Conservation (phyloP, 2,329 filamentous ascomycete genomes). For the Fonsecaea multimorphosa region DNA sequence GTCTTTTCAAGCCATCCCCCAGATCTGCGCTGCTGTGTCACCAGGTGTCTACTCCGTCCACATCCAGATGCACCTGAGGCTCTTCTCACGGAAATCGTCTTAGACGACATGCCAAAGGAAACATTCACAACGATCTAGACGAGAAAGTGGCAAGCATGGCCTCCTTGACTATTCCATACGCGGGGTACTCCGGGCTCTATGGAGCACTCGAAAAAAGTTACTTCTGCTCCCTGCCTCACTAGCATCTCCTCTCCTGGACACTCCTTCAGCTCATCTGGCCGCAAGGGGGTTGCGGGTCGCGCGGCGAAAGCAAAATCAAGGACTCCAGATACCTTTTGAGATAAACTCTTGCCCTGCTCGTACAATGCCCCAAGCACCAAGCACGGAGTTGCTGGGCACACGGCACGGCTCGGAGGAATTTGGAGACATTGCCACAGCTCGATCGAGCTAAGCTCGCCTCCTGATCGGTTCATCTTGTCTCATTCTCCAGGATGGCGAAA, state of each 20-base stretch:
- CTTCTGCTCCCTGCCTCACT: neutral
- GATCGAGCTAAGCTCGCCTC: neutral
- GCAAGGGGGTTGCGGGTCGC: constrained; percentile 2
- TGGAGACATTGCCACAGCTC: constrained; percentile 7
- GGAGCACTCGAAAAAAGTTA: constrained; percentile 5
- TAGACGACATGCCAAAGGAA: neutral
- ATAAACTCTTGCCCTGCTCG: neutral
- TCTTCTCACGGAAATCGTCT: neutral
- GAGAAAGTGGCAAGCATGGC: neutral
- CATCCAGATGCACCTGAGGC: neutral
- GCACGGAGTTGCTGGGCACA: neutral
- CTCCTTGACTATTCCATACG: neutral
- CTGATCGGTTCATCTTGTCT: neutral
- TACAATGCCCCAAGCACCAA: neutral
- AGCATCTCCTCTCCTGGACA: constrained; percentile 4
- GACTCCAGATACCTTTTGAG: neutral
- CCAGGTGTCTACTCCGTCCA: neutral
- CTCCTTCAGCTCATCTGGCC: constrained; percentile 1
- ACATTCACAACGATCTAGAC: neutral
- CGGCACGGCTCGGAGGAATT: constrained; percentile 3
- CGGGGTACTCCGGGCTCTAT: neutral
- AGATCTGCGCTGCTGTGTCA: neutral
- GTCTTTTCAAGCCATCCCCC: neutral
- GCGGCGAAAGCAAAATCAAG: neutral
- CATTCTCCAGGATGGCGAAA: neutral